phyloP scores from a whole-genome alignment of 768 basidiomycete species.

The Steccherinum ochraceum region DNA sequence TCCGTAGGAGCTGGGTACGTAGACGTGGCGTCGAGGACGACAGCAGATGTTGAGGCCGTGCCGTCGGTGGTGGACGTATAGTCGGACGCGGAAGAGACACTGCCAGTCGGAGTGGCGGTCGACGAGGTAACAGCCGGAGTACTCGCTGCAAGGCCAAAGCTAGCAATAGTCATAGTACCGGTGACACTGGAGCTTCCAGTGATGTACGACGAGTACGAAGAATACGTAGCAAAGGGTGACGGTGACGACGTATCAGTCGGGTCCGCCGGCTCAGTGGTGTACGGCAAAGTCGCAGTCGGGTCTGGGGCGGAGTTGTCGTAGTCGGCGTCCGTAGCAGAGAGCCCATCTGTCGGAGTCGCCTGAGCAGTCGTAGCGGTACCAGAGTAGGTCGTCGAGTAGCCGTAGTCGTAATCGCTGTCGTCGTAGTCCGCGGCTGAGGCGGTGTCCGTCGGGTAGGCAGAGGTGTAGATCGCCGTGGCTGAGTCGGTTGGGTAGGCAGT shows the following conservation, averaged over 20 bases:
- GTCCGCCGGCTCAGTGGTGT: neutral
- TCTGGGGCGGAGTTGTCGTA: neutral
- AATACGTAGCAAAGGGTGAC: neutral
- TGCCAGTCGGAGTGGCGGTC: neutral
- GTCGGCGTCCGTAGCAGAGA: neutral
- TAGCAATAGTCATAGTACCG: no score
- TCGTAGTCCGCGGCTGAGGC: neutral
- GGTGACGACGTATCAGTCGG: neutral
- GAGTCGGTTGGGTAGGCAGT: neutral
- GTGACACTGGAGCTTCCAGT: no score
- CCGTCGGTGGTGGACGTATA: neutral
- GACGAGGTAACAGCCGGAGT: constrained; percentile 3
- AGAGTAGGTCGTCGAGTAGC: neutral
- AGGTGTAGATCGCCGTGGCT: neutral
- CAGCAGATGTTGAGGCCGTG: no score
- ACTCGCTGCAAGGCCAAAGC: neutral
- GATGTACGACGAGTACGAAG: neutral
- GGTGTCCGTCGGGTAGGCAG: constrained; percentile 2
- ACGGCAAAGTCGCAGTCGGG: neutral
- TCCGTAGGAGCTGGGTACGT: neutral
- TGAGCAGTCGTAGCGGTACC: neutral
- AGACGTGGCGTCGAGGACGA: no score
- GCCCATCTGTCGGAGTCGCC: neutral
- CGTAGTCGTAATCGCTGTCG: neutral
- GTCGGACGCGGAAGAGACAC: neutral